Conservation (phyloP, 352 stramenopile species). For the Globisporangium solare region DNA sequence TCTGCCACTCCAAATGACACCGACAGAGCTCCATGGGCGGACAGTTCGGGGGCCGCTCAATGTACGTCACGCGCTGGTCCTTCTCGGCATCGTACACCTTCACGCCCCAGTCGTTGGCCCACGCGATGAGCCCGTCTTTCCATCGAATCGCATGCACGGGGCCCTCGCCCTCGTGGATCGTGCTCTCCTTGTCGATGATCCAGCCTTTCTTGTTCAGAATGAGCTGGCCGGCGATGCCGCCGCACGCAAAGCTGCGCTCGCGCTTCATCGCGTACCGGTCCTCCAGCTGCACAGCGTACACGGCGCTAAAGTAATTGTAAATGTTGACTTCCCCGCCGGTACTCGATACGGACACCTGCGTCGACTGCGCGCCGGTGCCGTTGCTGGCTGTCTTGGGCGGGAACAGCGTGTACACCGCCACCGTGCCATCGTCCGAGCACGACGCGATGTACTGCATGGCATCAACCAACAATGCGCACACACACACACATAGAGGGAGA, state of each 20-base stretch:
- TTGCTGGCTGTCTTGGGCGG: conserved; percentile 17
- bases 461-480: conserved; percentile 7
- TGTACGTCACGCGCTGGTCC: conserved; percentile 77
- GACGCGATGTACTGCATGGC: conserved; percentile 76
- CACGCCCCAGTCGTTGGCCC: conserved; percentile 84
- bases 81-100: conserved; percentile 79
- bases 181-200: conserved; percentile 87
- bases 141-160: conserved; percentile 80
- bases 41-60: conserved; percentile 73
- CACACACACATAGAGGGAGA: too few species aligned
- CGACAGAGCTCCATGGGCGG: conserved; percentile 80
- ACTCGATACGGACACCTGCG: conserved; percentile 48
- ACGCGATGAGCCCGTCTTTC: conserved; percentile 71
- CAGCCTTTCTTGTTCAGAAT: conserved; percentile 85
- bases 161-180: conserved; percentile 78
- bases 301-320: conserved; percentile 85
- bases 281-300: conserved; percentile 80
- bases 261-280: conserved; percentile 75
- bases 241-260: conserved; percentile 78
- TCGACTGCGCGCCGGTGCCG: conserved; percentile 5
- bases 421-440: conserved; percentile 81
- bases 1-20: conserved; percentile 78
- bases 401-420: conserved; percentile 76
- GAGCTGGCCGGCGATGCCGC: conserved; percentile 71
- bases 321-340: conserved; percentile 84